Base-by-base conservation (phyloP, 2,329 filamentous ascomycete species). In the Apiospora koreana region DNA sequence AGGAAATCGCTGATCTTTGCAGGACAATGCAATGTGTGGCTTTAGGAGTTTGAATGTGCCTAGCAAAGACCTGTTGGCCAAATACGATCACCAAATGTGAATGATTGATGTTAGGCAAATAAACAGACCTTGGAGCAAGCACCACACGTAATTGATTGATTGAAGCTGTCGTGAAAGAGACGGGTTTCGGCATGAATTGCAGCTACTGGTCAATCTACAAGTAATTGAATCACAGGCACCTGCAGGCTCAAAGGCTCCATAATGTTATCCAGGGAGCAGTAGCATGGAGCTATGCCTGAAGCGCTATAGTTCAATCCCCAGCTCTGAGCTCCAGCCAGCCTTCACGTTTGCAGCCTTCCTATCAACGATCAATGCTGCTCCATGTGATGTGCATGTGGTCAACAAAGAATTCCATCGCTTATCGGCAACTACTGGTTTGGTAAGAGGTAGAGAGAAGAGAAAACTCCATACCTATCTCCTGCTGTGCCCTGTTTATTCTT, bases 301-400 rank as follows among this genome's bases (percentile, higher is more conserved):
- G 54, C 18, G 31, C 54, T n/a, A n/a, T 62, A 62, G 54, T 9
- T 9, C 31, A 31, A 23, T 62, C 54, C 54, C 54, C 54, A 62
- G 54, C 54, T 62, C 54, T n/a, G 54, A 38, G 54, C 54, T 62
- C 54, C 54, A 62, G 48, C 54, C 54, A 62, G 48, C 48, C 54
- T 62, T 18, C 54, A 62, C 50, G 50, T 58, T 58, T 35, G 50
- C 50, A 58, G 50, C 23, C 23, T 50, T 50, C 48, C 50, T 58
- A n/a, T 58, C 50, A 58, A 58, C 28, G 31, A 35, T 58, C 50
- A 35, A 58, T 35, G 21, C 54, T 62, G 54, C 31, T 62, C 54
- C 54, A 38, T 62, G 50, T 58, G 50, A 58, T 38, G 54, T 38
- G 54, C 54, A 62, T 62, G 54, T 62, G 54, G 54, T 62, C 54